Conservation (phyloP, 805 yeast genomes). For the Yamadazyma endophytica region DNA sequence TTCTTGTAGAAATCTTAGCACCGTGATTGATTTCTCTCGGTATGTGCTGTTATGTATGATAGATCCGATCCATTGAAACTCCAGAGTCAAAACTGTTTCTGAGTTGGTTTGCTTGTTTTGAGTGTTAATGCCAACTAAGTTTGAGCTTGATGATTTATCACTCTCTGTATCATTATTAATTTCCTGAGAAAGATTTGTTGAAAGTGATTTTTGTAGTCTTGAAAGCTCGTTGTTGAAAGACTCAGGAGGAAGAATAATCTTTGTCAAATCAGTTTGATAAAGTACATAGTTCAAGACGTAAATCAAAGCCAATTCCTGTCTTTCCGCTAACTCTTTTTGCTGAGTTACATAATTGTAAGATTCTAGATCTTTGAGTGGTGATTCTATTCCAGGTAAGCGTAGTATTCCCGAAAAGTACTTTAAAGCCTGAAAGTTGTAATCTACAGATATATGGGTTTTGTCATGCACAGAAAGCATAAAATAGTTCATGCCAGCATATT, state of each 20-base stretch:
- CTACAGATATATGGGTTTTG: too few relatives aligned
- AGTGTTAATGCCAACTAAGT: too few relatives aligned
- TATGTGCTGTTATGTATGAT: slow-evolving; percentile 24
- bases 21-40: slow-evolving; percentile 20
- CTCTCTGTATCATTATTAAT: slow-evolving; percentile 16
- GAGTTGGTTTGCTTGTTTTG: too few relatives aligned
- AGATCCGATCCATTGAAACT: slow-evolving; percentile 10
- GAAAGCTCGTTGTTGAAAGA: slow-evolving; percentile 13
- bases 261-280: slow-evolving; percentile 12
- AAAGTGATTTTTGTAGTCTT: slow-evolving; percentile 17
- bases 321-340: slow-evolving; percentile 8
- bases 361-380: too few relatives aligned
- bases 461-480: too few relatives aligned
- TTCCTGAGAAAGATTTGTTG: slow-evolving; percentile 18
- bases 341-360: too few relatives aligned
- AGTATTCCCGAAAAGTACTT: too few relatives aligned
- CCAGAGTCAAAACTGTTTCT: slow-evolving; percentile 1
- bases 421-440: too few relatives aligned
- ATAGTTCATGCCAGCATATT: too few relatives aligned
- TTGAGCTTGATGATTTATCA: slow-evolving; percentile 16
- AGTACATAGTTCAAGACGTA: slow-evolving; percentile 20
- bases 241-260: slow-evolving; percentile 11
- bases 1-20: slow-evolving; percentile 3
- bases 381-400: background rate
- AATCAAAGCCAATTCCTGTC: slow-evolving; percentile 29